A percentile compares a stretch with the other conserved stretches of the same genome.
These are phyloP conservation scores for Starmera quercuum DNA, from an alignment of 805 yeast genomes.

Conservation along the genomic window DNA sequence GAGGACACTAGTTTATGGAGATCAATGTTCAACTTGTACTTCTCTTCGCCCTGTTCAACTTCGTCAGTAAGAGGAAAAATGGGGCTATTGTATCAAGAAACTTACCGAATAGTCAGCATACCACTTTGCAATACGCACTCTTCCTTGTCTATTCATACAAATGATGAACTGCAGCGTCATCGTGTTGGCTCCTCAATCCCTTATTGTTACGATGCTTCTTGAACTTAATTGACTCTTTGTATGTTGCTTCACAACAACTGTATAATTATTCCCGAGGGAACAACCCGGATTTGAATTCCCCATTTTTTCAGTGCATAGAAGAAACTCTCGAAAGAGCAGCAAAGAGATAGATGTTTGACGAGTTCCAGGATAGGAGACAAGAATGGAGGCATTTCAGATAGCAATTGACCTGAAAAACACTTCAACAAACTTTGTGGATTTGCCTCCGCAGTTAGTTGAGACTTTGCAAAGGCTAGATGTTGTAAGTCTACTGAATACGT, in stretches of 20 bases:
- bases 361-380: too few relatives aligned
- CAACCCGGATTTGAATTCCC: too few relatives aligned
- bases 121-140: slow-evolving; percentile 81
- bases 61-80: too few relatives aligned
- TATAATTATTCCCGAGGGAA: too few relatives aligned
- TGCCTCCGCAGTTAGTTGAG: not conserved
- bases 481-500: not conserved
- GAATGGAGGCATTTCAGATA: too few relatives aligned
- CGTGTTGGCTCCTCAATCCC: not conserved
- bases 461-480: not conserved
- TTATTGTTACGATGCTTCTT: too few relatives aligned
- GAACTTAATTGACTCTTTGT: too few relatives aligned
- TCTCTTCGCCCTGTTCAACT: slow-evolving; percentile 33
- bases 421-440: not conserved
- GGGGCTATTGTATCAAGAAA: slow-evolving; percentile 21
- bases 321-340: too few relatives aligned
- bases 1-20: slow-evolving; percentile 75
- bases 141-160: slow-evolving; percentile 91
- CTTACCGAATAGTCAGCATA: slow-evolving; percentile 38
- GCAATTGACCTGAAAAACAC: too few relatives aligned
- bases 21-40: slow-evolving; percentile 43
- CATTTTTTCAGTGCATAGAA: too few relatives aligned
- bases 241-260: too few relatives aligned
- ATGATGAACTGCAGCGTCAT: slow-evolving; percentile 80
- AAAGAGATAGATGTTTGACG: too few relatives aligned